Evolutionary conservation across 176 grass and related monocot species (phyloP).

Genomic region (Coix lacrymajobi): DNA sequence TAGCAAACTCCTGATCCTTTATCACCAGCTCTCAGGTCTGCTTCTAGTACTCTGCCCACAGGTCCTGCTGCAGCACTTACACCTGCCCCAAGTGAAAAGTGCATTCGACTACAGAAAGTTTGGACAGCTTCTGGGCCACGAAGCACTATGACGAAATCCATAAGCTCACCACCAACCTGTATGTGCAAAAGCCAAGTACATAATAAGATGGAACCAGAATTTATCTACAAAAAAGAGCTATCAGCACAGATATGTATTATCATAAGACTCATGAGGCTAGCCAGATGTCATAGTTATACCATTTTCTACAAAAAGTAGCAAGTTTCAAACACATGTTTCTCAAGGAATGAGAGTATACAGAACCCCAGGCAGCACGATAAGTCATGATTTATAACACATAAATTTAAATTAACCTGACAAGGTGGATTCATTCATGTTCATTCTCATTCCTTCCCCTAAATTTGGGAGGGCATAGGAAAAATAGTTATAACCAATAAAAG

Average conservation of each 20-base stretch:
- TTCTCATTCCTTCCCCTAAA: background rate
- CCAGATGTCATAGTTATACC: background rate
- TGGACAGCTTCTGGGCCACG: slow-evolving; percentile 59
- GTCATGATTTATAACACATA: background rate
- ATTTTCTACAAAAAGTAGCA: background rate
- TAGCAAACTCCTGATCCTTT: slow-evolving; percentile 80
- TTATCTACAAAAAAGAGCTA: background rate
- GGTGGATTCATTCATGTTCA: background rate
- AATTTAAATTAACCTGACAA: background rate
- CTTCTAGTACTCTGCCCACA: slow-evolving; percentile 84
- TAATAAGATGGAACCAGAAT: slow-evolving; percentile 10
- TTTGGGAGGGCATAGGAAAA: background rate
- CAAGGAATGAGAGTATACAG: background rate
- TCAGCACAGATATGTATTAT: background rate
- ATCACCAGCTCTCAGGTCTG: slow-evolving; percentile 71
- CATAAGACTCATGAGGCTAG: background rate
- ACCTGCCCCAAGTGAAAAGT: slow-evolving; percentile 83
- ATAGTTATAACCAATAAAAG: background rate
- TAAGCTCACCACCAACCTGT: slow-evolving; percentile 73
- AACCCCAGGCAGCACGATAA: background rate
- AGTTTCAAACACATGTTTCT: background rate
- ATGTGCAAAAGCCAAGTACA: slow-evolving; percentile 11
- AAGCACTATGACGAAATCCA: slow-evolving; percentile 90
- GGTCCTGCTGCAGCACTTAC: slow-evolving; percentile 83
- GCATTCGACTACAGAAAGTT: slow-evolving; percentile 71